Conservation (phyloP, 257 asterid species). For the Agastache rugosa region DNA sequence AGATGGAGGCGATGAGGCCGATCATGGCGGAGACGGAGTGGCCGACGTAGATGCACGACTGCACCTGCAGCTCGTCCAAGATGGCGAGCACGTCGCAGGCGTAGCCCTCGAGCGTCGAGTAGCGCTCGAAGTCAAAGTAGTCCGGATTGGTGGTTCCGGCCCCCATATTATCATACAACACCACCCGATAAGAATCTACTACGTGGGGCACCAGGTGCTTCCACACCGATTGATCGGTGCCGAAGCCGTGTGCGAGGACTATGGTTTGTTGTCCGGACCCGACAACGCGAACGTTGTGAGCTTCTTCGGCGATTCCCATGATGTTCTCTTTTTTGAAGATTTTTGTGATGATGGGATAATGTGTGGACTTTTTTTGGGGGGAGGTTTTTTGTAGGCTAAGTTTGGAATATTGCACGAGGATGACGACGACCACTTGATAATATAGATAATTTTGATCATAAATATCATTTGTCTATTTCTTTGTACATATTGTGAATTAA, state of each 20-base stretch:
- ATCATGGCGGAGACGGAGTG: constrained; percentile 68
- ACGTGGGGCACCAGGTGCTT: constrained; percentile 56
- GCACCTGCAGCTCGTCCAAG: constrained; percentile 46
- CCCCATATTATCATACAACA: constrained; percentile 58
- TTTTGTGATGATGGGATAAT: background rate
- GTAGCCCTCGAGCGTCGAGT: constrained; percentile 56
- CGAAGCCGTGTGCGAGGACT: constrained; percentile 60
- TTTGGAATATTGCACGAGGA: constrained; percentile 12
- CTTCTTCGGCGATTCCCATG: constrained; percentile 62
- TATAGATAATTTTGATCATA: background rate
- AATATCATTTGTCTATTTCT: background rate
- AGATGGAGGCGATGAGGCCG: constrained; percentile 71
- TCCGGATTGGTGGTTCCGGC: constrained; percentile 71
- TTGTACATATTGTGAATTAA: constrained; percentile 9
- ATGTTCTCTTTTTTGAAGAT: background rate
- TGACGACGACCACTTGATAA: constrained; percentile 39
- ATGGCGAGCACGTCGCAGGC: constrained; percentile 62
- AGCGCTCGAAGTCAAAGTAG: constrained; percentile 81
- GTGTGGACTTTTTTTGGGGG: constrained; percentile 3
- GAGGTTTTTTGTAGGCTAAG: constrained; percentile 14
- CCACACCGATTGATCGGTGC: constrained; percentile 65
- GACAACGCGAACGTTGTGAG: constrained; percentile 73
- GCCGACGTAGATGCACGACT: constrained; percentile 59
- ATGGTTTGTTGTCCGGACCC: constrained; percentile 55
- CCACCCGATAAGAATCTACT: constrained; percentile 49